Evolutionary conservation across 2,329 filamentous ascomycete species (phyloP).

Genomic region (Boeremia exigua): DNA sequence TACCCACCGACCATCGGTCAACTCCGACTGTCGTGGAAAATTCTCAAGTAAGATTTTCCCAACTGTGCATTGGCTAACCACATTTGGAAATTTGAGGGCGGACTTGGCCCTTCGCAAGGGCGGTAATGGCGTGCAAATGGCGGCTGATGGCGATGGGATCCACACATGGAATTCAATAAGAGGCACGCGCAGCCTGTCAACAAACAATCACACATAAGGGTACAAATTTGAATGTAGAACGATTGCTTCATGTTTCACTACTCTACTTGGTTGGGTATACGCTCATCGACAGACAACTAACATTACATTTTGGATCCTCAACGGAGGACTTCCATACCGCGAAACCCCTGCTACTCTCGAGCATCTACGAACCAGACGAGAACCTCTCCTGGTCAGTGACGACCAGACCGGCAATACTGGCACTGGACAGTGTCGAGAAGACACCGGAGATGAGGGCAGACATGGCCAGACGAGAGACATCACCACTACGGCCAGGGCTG

Average conservation of each 20-base stretch:
- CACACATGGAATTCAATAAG: conserved; percentile 11
- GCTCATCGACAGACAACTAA: conserved; percentile 16
- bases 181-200: conserved; percentile 3
- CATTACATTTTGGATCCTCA: conserved; percentile 16
- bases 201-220: not conserved
- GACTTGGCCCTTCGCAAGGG: conserved; percentile 6
- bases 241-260: conserved; percentile 10
- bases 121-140: conserved; percentile 15
- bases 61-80: conserved; percentile 7
- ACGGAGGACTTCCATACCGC: conserved; percentile 2
- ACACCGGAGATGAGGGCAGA: conserved; percentile 81
- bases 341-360: conserved; percentile 2
- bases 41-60: conserved; percentile 17
- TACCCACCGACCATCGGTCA: conserved; percentile 17
- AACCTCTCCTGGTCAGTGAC: conserved; percentile 47
- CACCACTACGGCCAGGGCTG: conserved; percentile 73
- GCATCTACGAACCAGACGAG: conserved; percentile 24
- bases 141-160: conserved; percentile 13
- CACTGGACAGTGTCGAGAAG: conserved; percentile 78
- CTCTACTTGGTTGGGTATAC: conserved; percentile 18
- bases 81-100: conserved; percentile 13
- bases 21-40: conserved; percentile 12
- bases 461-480: conserved; percentile 76
- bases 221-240: not conserved
- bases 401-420: conserved; percentile 65